Base-by-base conservation (phyloP, 768 basidiomycete species). In the Filobasidium floriforme region DNA sequence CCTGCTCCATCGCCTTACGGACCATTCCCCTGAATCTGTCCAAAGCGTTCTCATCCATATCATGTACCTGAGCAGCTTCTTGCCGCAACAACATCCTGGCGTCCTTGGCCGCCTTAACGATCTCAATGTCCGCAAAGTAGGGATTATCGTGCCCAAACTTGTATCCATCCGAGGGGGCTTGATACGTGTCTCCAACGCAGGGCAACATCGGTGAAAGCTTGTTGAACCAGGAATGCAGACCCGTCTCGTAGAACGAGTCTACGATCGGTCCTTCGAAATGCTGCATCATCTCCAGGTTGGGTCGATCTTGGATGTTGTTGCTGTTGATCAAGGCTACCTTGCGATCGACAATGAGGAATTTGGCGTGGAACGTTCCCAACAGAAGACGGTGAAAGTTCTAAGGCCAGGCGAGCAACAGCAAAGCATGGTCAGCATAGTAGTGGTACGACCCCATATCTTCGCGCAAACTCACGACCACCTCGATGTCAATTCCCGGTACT, bases 251-350 rank as follows among this genome's bases (percentile, higher is more conserved):
- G 69, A 88, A 80, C 5, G 84, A 81, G 64, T 88, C 82, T 65
- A 88, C 87, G 61, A 89, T 82, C 0, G 85, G 84, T 0, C 87
- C 87, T 72, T 88, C 87, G 51, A 88, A 81, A 69, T 87, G 86
- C 7, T 83, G 75, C 86, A 87, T 87, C 83, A 87, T 84, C 61
- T 80, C 80, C 44, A 81, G 70, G 59, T 81, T 80, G 5, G 78
- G 80, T 12, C 81, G 73, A 66, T 81, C 81, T 76, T 86, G 86
- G 7, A 68, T 68, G 26, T 68, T 68, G 60, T 68, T 68, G 37
- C 67, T 68, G 74, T 86, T 85, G 62, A 88, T 76, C 62, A 87
- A 75, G 0, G 85, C 87, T 41, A 87, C 79, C 70, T 83, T 84
- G n/a, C 86, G 81, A 73, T 89, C 87, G 1, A 88, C 84, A 51